phyloP scores from a whole-genome alignment of 148 eudicot genomes.

The Suaeda aralocaspica region DNA sequence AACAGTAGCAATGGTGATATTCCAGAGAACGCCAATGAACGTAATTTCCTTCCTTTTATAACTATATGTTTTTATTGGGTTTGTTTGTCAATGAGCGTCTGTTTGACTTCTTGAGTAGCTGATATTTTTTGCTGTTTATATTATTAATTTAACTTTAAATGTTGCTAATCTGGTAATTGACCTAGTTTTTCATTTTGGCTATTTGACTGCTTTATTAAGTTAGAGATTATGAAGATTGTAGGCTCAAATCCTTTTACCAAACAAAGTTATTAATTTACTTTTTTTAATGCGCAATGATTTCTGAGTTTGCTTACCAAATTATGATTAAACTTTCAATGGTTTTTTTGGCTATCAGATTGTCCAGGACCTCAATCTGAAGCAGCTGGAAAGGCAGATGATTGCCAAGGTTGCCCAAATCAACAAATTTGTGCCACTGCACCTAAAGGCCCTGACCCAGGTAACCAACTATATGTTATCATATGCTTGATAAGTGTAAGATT shows the following conservation, averaged over 20 bases:
- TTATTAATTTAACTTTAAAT: background rate
- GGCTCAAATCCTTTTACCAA: background rate
- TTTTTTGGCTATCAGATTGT: slow-evolving; percentile 50
- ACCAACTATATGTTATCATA: background rate
- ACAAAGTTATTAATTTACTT: no score
- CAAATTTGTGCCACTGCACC: slow-evolving; percentile 89
- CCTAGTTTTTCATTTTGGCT: background rate
- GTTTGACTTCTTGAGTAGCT: background rate
- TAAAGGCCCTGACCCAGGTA: slow-evolving; percentile 95
- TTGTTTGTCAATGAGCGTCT: background rate
- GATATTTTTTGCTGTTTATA: background rate
- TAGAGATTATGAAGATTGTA: background rate
- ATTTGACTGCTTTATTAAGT: background rate
- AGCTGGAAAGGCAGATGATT: slow-evolving; percentile 81
- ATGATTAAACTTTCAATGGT: background rate
- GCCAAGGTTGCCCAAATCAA: slow-evolving; percentile 92
- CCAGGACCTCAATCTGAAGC: slow-evolving; percentile 79
- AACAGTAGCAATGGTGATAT: slow-evolving; percentile 46
- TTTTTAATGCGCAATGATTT: background rate
- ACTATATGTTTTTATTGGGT: background rate
- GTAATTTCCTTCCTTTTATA: slow-evolving; percentile 24
- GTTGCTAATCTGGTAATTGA: background rate
- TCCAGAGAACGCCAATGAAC: slow-evolving; percentile 80
- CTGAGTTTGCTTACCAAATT: background rate
- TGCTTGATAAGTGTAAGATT: background rate